Evolutionary conservation across 805 yeast species (phyloP).

Genomic region (Pichia eremophila): DNA sequence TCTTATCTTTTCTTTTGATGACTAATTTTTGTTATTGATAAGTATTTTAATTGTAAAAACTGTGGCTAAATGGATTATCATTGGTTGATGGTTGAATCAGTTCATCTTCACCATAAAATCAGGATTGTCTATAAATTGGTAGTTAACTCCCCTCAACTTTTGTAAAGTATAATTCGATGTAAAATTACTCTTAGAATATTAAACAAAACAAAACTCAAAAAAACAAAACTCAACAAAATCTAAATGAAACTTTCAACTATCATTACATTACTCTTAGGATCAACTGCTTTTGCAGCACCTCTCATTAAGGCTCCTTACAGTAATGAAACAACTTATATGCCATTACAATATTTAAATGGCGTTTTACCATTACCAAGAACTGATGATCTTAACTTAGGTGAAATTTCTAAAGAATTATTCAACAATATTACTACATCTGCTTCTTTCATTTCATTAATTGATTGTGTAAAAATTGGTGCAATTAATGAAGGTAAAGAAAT

Average conservation of each 20-base stretch:
- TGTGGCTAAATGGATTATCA: too few species aligned
- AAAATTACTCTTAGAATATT: too few species aligned
- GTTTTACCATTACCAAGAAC: not conserved
- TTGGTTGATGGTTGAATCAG: too few species aligned
- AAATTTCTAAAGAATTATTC: not conserved
- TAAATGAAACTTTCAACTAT: not conserved
- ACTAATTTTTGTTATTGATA: too few species aligned
- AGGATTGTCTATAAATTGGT: too few species aligned
- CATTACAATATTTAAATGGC: constrained; percentile 1
- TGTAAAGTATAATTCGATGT: too few species aligned
- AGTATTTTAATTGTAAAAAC: too few species aligned
- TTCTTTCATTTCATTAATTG: not conserved
- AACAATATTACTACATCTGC: not conserved
- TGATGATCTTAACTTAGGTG: not conserved
- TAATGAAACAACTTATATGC: not conserved
- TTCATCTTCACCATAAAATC: too few species aligned
- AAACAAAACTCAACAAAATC: too few species aligned
- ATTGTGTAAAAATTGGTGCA: not conserved
- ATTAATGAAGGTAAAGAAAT: not conserved
- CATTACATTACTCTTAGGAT: not conserved
- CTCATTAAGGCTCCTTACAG: not conserved
- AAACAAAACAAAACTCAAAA: too few species aligned
- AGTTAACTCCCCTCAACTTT: too few species aligned
- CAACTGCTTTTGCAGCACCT: not conserved
- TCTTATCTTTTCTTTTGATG: too few species aligned